These are phyloP conservation scores for Gymnopus androsaceus DNA, from an alignment of 1,284 basidiomycete species.

Conservation along the genomic window DNA sequence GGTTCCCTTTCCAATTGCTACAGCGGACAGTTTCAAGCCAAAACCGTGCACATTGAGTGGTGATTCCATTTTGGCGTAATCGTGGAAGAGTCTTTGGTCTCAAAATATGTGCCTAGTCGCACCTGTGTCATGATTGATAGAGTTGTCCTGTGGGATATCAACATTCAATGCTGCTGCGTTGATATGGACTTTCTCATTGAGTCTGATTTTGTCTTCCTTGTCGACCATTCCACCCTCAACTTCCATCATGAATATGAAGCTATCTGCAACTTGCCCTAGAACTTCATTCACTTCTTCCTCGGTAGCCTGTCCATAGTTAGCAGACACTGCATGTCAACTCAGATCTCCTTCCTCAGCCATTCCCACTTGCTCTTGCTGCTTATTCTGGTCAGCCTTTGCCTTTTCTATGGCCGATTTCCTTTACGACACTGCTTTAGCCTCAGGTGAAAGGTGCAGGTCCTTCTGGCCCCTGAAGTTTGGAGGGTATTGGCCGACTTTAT, in stretches of 20 bases:
- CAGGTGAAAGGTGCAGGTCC: background rate
- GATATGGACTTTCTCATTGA: background rate
- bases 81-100: slow-evolving; percentile 11
- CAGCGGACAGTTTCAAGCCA: slow-evolving; percentile 9
- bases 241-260: background rate
- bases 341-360: background rate
- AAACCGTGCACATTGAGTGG: slow-evolving; percentile 18
- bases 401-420: background rate
- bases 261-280: background rate
- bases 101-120: background rate
- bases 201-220: background rate
- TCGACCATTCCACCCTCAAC: background rate
- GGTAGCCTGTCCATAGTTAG: too few relatives aligned
- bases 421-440: background rate
- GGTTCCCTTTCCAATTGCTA: slow-evolving; percentile 18
- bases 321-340: background rate
- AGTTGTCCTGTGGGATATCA: background rate
- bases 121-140: background rate
- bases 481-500: background rate
- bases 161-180: background rate
- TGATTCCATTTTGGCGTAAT: slow-evolving; percentile 1
- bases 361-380: background rate
- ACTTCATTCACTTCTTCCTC: background rate
- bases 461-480: background rate
- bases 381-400: background rate